These are phyloP conservation scores for Ilex asprella DNA, from an alignment of 257 asterid genomes.

Conservation along the genomic window DNA sequence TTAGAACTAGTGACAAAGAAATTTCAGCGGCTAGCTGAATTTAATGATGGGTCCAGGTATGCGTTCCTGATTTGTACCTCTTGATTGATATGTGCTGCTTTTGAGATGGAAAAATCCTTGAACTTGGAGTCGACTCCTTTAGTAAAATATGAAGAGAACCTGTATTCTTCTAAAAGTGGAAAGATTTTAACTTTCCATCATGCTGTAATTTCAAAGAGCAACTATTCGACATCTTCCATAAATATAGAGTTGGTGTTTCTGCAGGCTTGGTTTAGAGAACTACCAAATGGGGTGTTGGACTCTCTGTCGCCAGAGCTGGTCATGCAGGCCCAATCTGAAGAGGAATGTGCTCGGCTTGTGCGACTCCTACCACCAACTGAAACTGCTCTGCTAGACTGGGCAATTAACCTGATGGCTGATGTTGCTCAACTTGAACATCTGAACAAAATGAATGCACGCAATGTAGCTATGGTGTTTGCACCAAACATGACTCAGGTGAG, in stretches of 20 bases:
- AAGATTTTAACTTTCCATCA: too few species aligned
- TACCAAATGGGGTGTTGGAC: conserved; percentile 75
- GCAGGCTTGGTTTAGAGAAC: conserved; percentile 85
- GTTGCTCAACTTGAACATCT: conserved; percentile 71
- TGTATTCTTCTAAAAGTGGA: too few species aligned
- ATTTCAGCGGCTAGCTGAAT: too few species aligned
- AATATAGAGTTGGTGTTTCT: neutral
- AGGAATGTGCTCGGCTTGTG: conserved; percentile 55
- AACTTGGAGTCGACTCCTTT: too few species aligned
- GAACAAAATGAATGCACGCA: conserved; percentile 87
- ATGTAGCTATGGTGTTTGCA: conserved; percentile 86
- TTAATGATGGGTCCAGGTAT: too few species aligned
- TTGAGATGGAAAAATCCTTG: too few species aligned
- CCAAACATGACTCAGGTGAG: conserved; percentile 92
- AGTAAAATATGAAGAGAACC: too few species aligned
- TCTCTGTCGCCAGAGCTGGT: conserved; percentile 64
- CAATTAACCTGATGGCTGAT: conserved; percentile 84
- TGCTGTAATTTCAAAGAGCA: too few species aligned
- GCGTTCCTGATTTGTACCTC: too few species aligned
- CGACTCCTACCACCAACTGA: conserved; percentile 71
- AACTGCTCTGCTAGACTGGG: conserved; percentile 81
- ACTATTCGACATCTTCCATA: too few species aligned
- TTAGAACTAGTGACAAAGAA: too few species aligned
- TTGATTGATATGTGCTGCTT: too few species aligned
- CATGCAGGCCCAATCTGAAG: conserved; percentile 72